phyloP scores from a whole-genome alignment of 495 filamentous ascomycete species.

The Xylaria castorea region DNA sequence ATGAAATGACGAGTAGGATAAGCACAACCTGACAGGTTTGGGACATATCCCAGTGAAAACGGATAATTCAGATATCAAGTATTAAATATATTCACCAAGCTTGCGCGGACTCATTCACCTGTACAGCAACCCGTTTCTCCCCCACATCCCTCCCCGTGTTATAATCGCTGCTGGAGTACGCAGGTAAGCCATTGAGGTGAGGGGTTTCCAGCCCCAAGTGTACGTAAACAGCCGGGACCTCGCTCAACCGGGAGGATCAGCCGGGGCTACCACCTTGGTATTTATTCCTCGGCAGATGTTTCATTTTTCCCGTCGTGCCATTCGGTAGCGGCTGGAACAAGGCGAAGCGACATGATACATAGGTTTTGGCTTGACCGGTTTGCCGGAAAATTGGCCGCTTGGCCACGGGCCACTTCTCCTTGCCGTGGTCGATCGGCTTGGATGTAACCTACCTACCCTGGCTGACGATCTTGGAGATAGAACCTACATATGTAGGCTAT shows the following conservation, averaged over 20 bases:
- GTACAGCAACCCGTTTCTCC: background rate
- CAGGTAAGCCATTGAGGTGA: background rate
- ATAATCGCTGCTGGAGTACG: background rate
- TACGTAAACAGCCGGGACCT: slow-evolving; percentile 20
- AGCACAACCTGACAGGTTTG: slow-evolving; percentile 3
- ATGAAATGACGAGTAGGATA: slow-evolving; percentile 1
- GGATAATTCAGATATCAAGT: background rate
- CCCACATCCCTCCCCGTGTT: slow-evolving; percentile 2
- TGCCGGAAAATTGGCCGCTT: background rate
- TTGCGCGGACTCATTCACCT: background rate
- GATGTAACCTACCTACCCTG: background rate
- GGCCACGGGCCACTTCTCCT: background rate
- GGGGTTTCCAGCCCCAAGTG: slow-evolving; percentile 15
- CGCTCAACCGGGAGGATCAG: slow-evolving; percentile 14
- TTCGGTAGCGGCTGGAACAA: background rate
- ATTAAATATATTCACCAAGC: background rate
- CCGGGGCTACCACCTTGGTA: slow-evolving; percentile 13
- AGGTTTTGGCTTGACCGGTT: background rate
- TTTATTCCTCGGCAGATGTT: slow-evolving; percentile 12
- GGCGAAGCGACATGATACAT: background rate
- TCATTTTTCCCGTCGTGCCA: background rate
- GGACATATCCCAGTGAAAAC: background rate
- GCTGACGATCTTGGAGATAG: background rate
- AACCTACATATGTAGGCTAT: background rate
- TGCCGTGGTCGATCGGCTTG: background rate